Percentiles rank a stretch among this genome's conserved stretches.
phyloP scores from a whole-genome alignment of 2,329 filamentous ascomycete species.

The Allantophomopsis lycopodina region DNA sequence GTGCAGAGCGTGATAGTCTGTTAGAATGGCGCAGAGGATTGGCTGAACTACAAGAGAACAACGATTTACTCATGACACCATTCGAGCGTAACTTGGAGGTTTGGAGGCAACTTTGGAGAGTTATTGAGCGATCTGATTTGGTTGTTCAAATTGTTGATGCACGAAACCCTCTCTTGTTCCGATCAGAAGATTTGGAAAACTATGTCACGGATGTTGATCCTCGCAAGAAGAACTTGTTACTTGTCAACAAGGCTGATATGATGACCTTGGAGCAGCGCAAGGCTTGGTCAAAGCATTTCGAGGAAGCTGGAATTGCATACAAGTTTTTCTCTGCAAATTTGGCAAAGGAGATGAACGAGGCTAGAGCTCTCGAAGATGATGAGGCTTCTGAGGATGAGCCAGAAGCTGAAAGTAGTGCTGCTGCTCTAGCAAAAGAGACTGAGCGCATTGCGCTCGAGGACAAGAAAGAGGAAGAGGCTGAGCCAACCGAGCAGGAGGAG shows the following conservation, averaged over 20 bases:
- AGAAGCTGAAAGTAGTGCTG: slow-evolving; percentile 26
- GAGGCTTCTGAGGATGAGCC: slow-evolving; percentile 23
- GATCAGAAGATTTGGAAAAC: slow-evolving; percentile 81
- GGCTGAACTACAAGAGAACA: slow-evolving; percentile 84
- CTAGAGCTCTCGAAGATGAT: slow-evolving; percentile 30
- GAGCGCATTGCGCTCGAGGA: slow-evolving; percentile 30
- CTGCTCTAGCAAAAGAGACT: slow-evolving; percentile 22
- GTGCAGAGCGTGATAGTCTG: slow-evolving; percentile 65
- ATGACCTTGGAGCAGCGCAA: slow-evolving; percentile 77
- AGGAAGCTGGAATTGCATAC: slow-evolving; percentile 69
- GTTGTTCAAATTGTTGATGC: slow-evolving; percentile 98
- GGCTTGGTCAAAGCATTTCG: slow-evolving; percentile 79
- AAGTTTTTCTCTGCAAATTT: slow-evolving; percentile 92
- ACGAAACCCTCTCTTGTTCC: slow-evolving; percentile 83
- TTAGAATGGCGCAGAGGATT: slow-evolving; percentile 81
- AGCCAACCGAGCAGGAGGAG: slow-evolving; percentile 19
- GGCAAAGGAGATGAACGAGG: slow-evolving; percentile 80
- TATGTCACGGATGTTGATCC: slow-evolving; percentile 90
- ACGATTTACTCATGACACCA: slow-evolving; percentile 91
- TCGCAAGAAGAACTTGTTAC: slow-evolving; percentile 76
- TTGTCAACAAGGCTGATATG: slow-evolving; percentile 99
- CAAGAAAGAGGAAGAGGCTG: slow-evolving; percentile 20
- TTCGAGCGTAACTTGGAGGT: slow-evolving; percentile 97
- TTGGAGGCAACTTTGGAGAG: slow-evolving; percentile 95
- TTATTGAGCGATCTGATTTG: slow-evolving; percentile 91